Evolutionary conservation across 352 stramenopile genomes (phyloP).

Genomic region (Elongisporangium senticosum): DNA sequence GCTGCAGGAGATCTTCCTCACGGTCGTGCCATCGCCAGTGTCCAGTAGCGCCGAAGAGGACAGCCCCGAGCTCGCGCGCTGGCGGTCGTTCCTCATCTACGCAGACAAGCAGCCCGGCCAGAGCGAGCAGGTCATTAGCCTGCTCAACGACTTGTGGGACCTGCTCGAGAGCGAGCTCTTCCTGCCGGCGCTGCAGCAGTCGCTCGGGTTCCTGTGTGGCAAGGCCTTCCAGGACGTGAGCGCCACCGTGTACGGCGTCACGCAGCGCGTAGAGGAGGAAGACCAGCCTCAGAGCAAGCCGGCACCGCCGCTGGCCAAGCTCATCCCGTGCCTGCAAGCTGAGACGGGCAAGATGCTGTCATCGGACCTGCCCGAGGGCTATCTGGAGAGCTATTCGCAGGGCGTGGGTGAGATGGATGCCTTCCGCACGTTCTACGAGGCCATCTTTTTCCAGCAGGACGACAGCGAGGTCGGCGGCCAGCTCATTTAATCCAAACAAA

Average conservation of each 20-base stretch:
- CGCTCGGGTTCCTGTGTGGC: slow-evolving; percentile 63
- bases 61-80: slow-evolving; percentile 27
- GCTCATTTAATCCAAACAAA: slow-evolving; percentile 21
- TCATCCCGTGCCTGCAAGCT: slow-evolving; percentile 69
- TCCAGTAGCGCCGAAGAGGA: slow-evolving; percentile 11
- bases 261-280: slow-evolving; percentile 19
- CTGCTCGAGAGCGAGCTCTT: slow-evolving; percentile 78
- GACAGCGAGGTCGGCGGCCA: slow-evolving; percentile 19
- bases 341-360: slow-evolving; percentile 70
- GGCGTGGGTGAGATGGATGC: slow-evolving; percentile 68
- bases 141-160: slow-evolving; percentile 81
- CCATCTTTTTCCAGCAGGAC: slow-evolving; percentile 73
- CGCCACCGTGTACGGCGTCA: slow-evolving; percentile 59
- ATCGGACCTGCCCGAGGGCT: slow-evolving; percentile 39
- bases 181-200: slow-evolving; percentile 61
- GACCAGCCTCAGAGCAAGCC: slow-evolving; percentile 26
- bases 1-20: slow-evolving; percentile 60
- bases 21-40: slow-evolving; percentile 35
- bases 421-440: slow-evolving; percentile 84
- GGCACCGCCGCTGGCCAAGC: slow-evolving; percentile 63
- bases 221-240: slow-evolving; percentile 81
- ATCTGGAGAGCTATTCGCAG: slow-evolving; percentile 72
- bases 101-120: slow-evolving; percentile 59
- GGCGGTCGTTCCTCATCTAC: slow-evolving; percentile 73
- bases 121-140: slow-evolving; percentile 67